Percentiles rank a stretch among this genome's conserved stretches.
phyloP scores from a whole-genome alignment of 2,329 filamentous ascomycete genomes.

The Pezizomycotina sp. region DNA sequence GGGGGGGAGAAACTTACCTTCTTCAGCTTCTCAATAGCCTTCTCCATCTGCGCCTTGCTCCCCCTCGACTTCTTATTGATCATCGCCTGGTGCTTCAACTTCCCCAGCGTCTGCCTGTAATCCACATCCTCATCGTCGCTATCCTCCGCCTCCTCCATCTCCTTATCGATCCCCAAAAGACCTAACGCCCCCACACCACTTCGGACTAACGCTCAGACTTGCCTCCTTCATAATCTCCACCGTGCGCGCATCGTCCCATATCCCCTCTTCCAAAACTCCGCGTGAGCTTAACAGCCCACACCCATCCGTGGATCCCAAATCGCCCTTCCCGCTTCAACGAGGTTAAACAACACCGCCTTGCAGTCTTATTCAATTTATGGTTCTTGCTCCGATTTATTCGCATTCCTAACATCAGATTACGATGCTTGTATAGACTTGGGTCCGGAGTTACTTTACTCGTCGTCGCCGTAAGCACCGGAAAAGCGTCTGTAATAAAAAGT shows the following conservation, averaged over 20 bases:
- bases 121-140: constrained; percentile 67
- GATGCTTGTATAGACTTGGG: constrained; percentile 76
- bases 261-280: constrained; percentile 90
- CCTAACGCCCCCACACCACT: constrained; percentile 74
- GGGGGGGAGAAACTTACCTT: constrained; percentile 28
- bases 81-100: constrained; percentile 65
- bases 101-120: constrained; percentile 27
- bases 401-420: constrained; percentile 73
- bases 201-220: constrained; percentile 73
- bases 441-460: constrained; percentile 76
- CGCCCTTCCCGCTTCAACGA: constrained; percentile 48
- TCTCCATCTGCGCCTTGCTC: constrained; percentile 59
- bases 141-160: constrained; percentile 82
- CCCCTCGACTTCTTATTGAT: constrained; percentile 98
- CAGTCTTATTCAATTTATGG: constrained; percentile 79
- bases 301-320: constrained; percentile 51
- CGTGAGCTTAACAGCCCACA: constrained; percentile 94
- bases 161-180: constrained; percentile 95
- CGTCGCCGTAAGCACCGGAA: constrained; percentile 82
- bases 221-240: constrained; percentile 99
- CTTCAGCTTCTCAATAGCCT: constrained; percentile 68
- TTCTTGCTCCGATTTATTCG: constrained; percentile 78
- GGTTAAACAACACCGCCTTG: constrained; percentile 89
- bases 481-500: constrained; percentile 39
- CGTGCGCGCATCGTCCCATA: constrained; percentile 86